Percentiles rank a stretch among this genome's conserved stretches.
Evolutionary conservation across 2,329 filamentous ascomycete genomes (phyloP).

Genomic region (Coniochaeta prunicola): DNA sequence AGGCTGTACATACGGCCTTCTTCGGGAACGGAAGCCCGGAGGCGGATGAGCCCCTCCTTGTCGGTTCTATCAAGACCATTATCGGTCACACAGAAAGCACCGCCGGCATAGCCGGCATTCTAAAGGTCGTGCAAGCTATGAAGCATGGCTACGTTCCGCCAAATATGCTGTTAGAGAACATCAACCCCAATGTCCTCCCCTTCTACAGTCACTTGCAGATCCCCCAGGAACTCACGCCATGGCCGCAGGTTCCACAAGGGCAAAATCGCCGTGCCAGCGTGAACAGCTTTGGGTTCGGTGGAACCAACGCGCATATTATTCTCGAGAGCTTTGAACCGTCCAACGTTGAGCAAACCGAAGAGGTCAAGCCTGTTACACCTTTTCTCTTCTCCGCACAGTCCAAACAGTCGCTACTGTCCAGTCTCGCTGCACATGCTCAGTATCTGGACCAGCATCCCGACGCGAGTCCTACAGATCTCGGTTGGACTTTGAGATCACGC

Average conservation of each 20-base stretch:
- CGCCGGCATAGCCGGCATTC: slow-evolving; percentile 34
- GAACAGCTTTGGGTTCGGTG: slow-evolving; percentile 36
- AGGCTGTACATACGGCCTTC: slow-evolving; percentile 2
- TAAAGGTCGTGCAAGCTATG: slow-evolving; percentile 31
- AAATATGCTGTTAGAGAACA: slow-evolving; percentile 34
- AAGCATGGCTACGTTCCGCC: slow-evolving; percentile 30
- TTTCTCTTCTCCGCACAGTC: not conserved
- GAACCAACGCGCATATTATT: slow-evolving; percentile 17
- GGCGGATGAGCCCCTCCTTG: slow-evolving; percentile 13
- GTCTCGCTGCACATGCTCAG: not conserved
- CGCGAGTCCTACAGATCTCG: not conserved
- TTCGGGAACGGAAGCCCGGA: not conserved
- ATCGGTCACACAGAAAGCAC: slow-evolving; percentile 40
- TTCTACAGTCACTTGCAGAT: slow-evolving; percentile 28
- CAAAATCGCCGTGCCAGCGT: slow-evolving; percentile 1
- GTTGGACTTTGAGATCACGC: not conserved
- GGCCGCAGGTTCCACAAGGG: slow-evolving; percentile 18
- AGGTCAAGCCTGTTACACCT: not conserved
- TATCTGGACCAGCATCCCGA: not conserved
- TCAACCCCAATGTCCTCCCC: slow-evolving; percentile 32
- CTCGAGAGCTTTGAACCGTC: slow-evolving; percentile 8
- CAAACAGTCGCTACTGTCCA: not conserved
- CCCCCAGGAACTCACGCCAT: slow-evolving; percentile 27
- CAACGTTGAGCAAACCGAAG: not conserved
- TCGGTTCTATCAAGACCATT: slow-evolving; percentile 31